Evolutionary conservation across 192 early-diverging fungal species (phyloP), one percentile per base, ranked within the genome.

Genomic region (Diversispora eburnea): DNA sequence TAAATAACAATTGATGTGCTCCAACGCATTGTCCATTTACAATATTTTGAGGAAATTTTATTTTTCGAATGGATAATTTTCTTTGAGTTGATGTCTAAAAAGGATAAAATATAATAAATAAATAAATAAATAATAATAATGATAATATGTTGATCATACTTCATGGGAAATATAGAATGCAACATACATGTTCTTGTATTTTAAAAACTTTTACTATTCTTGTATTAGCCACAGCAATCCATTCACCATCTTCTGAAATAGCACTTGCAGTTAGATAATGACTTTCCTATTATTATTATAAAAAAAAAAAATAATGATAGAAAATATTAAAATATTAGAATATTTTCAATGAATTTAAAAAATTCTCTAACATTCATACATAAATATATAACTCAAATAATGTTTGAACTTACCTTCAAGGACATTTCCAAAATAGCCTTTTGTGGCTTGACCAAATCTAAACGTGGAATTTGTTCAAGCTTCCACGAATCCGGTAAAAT

Each of bases 161-260:
- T n/a, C 2, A 49, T 51, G 51, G 13, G 6, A 9, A 41, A 41
- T 22, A 22, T 19, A 52, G 3, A 19, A n/a, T 66, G 25, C 25
- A 17, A 75, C 80, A 75, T 83, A 87, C 85, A 43, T 81, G 76
- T 58, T 86, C 72, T 41, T 80, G 75, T 8, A 91, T 76, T 68
- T 83, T 83, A 82, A 87, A 93, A 3, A 93, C 75, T 75, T 84
- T 84, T 51, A 89, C 81, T 17, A 85, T 84, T 52, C 91, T 87
- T 20, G 90, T 84, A 74, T 95, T 91, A 19, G 94, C 87, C 6
- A 91, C 90, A 3, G 92, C 92, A 64, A 99, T 86, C 89, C 93
- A 92, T 10, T 81, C 66, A 15, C 94, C 94, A 77, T 94, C 86
- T 61, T 90, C 81, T 22, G 95, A 96, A 8, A 99, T 85, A 3